Base-by-base conservation (phyloP, 768 basidiomycete genomes). In the Erythrobasidium yunnanense region DNA sequence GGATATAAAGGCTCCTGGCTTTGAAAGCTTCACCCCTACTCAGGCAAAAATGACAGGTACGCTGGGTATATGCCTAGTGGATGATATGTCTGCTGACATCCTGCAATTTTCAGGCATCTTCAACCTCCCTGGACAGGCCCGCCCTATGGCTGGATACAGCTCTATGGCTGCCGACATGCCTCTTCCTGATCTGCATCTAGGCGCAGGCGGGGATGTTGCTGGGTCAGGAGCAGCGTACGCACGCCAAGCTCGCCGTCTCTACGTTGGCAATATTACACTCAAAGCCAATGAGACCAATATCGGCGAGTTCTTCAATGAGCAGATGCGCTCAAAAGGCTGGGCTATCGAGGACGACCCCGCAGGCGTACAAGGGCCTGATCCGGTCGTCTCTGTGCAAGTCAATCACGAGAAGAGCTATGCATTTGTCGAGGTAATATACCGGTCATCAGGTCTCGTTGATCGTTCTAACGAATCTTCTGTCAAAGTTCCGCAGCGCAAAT, bases 391-490 rank as follows among this genome's bases (percentile, higher is more conserved):
- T 20, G 90, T 95, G 4, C 90, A 93, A 74, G 87, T 95, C 79
- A 96, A 96, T 74, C 91, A 91, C 73, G 95, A 97, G 77, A 99
- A 97, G 81, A 91, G 90, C 72, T 99, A 96, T 74, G 95, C 95
- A 1, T 99, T 96, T 75, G 87, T 97, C 56, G 95, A 99, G 81
- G 93, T 93, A 75, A 58, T 35, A 4, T 34, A 11, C 20, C 20
- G 7, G 33, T 53, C 7, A 22, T 35, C 53, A 55, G 4, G 32
- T 50, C 35, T 46, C 23, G 23, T 55, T 60, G 69, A 20, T 45
- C 20, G 46, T 34, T 33, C 22, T 15, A 25, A 25, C 30, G 46
- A 55, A 23, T 52, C 54, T 52, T 45, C 67, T 72, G 4, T 23
- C 11, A n/a, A 72, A 97, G 93, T 97, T 97, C 81, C 90, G 93